phyloP scores from a whole-genome alignment of 2,329 filamentous ascomycete species.

The Hypoxylon rubiginosum region DNA sequence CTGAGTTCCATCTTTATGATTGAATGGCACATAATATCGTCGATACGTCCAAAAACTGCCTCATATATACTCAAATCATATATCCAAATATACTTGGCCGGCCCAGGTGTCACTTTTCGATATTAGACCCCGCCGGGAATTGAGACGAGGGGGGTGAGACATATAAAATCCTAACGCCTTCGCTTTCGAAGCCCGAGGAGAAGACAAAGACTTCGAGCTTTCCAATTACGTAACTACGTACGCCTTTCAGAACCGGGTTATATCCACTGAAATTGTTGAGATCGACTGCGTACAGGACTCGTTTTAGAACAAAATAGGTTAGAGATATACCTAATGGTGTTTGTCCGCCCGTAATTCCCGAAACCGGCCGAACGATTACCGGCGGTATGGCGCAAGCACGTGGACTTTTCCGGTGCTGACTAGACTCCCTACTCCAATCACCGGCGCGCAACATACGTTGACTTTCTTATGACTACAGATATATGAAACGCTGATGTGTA shows the following conservation, averaged over 20 bases:
- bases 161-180: background rate
- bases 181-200: constrained; percentile 33
- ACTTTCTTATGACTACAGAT: background rate
- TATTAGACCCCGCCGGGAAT: constrained; percentile 26
- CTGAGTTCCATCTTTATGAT: constrained; percentile 7
- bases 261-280: constrained; percentile 10
- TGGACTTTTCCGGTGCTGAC: constrained; percentile 14
- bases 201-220: no score
- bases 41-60: background rate
- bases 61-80: constrained; percentile 1
- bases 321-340: constrained; percentile 3
- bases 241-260: constrained; percentile 14
- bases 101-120: constrained; percentile 3
- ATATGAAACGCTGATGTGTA: background rate
- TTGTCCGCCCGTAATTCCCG: constrained; percentile 22
- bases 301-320: constrained; percentile 2
- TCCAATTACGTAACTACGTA: constrained; percentile 18
- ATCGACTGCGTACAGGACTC: background rate
- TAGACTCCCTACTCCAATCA: constrained; percentile 9
- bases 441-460: constrained; percentile 11
- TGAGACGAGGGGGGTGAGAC: constrained; percentile 8
- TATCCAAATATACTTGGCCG: background rate
- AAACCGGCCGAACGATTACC: constrained; percentile 27
- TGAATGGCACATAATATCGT: constrained; percentile 4
- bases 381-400: constrained; percentile 14